Evolutionary conservation across 1,284 basidiomycete genomes (phyloP), one percentile per base, ranked within the genome.

Genomic region (Leccinum pseudoinsigne): DNA sequence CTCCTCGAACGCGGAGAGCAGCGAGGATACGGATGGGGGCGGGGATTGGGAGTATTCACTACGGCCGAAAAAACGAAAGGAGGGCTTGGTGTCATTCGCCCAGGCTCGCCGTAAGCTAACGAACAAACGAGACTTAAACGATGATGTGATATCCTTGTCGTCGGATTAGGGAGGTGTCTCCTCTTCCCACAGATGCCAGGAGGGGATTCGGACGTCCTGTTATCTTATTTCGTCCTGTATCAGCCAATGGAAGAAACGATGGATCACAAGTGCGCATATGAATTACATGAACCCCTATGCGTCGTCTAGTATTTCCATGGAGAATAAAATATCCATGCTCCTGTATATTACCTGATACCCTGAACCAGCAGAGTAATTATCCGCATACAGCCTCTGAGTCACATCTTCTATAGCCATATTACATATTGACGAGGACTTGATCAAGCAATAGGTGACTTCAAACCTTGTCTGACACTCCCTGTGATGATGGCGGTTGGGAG

Each of bases 111-210:
- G 26, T 38, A 59, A 53, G 59, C 31, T 36, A 31, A 31, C 18
- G 38, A 58, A 31, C 26, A 61, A 61, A 53, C 45, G 3, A 40
- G 21, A 55, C 36, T 50, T 53, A 5, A 68, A 72, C n/a, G 51
- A 47, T 53, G 74, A 76, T 0, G 71, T 75, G 38, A 72, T 74
- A 62, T 76, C 69, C 16, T 57, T 75, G 31, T 73, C 72, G n/a
- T 73, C 72, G 4, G 74, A 75, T 55, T 75, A 67, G 59, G 8
- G n/a, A 11, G 8, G 0, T 4, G 26, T 51, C 9, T 62, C 23
- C 26, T 40, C 10, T 31, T 8, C 23, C 12, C 11, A 21, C 21
- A n/a, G 14, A 8, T 12, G 9, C 26, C 6, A 21, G 9, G n/a
- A 12, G n/a, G 28, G 26, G 31, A 26, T 23, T 31, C 31, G 31